A percentile compares a stretch with the other conserved stretches of the same genome.
Conservation (phyloP, 768 basidiomycete genomes). For the Clavulina sp. region DNA sequence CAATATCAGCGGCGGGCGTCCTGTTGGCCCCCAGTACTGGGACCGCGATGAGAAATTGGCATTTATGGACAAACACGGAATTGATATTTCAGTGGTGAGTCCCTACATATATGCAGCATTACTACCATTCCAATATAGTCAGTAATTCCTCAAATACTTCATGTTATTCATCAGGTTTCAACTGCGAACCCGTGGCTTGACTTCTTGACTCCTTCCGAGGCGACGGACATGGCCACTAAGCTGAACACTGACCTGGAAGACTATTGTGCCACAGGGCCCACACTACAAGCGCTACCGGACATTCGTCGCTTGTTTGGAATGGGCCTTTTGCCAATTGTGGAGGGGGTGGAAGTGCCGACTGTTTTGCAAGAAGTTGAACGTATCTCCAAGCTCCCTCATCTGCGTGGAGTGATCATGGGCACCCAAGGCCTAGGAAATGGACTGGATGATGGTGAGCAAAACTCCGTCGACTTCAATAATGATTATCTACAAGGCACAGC, state of each 20-base stretch:
- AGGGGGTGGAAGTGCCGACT: slow-evolving; percentile 34
- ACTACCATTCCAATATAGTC: neutral
- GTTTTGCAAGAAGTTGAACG: slow-evolving; percentile 51
- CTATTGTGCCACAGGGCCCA: slow-evolving; percentile 44
- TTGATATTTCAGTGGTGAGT: slow-evolving; percentile 13
- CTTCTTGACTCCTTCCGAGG: slow-evolving; percentile 54
- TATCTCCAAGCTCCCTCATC: slow-evolving; percentile 43
- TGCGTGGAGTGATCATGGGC: slow-evolving; percentile 69
- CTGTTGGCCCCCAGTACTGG: slow-evolving; percentile 54
- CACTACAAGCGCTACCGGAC: slow-evolving; percentile 13
- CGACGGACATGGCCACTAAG: slow-evolving; percentile 44
- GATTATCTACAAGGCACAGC: neutral
- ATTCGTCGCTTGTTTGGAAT: slow-evolving; percentile 66
- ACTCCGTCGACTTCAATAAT: neutral
- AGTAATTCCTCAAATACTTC: neutral
- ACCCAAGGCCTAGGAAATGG: slow-evolving; percentile 63
- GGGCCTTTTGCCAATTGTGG: slow-evolving; percentile 69
- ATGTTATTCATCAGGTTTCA: slow-evolving; percentile 21
- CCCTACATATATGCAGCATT: neutral
- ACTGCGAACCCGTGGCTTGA: slow-evolving; percentile 88
- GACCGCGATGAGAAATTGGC: slow-evolving; percentile 56
- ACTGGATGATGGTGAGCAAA: slow-evolving; percentile 40
- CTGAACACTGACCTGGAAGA: slow-evolving; percentile 63
- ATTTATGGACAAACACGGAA: slow-evolving; percentile 72
- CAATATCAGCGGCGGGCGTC: slow-evolving; percentile 50